These are phyloP conservation scores for Alternaria ventricosa DNA, from an alignment of 2,329 filamentous ascomycete species.

Conservation along the genomic window DNA sequence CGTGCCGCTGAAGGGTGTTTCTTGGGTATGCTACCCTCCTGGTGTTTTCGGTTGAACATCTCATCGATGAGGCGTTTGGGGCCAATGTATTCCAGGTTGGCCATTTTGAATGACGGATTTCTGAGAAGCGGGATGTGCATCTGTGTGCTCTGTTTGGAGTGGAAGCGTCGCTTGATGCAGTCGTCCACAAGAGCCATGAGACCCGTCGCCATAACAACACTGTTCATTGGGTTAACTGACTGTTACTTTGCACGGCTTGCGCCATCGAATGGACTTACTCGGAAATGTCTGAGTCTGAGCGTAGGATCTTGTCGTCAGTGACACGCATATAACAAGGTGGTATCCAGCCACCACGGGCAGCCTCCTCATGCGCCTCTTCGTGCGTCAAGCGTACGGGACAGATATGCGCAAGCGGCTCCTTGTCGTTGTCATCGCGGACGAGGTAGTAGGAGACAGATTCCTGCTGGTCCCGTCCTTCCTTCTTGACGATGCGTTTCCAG, in stretches of 20 bases:
- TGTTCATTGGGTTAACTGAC: slow-evolving; percentile 49
- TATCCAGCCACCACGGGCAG: slow-evolving; percentile 83
- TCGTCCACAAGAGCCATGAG: slow-evolving; percentile 89
- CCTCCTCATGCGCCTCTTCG: slow-evolving; percentile 73
- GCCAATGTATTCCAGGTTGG: slow-evolving; percentile 66
- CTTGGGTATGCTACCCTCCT: slow-evolving; percentile 24
- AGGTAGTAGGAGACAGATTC: slow-evolving; percentile 80
- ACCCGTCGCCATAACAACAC: slow-evolving; percentile 88
- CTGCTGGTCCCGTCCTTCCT: slow-evolving; percentile 62
- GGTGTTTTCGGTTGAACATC: slow-evolving; percentile 62
- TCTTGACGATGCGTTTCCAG: slow-evolving; percentile 78
- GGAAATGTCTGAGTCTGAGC: slow-evolving; percentile 77
- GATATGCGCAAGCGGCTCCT: slow-evolving; percentile 77
- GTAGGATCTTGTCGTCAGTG: slow-evolving; percentile 73
- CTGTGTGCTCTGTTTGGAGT: slow-evolving; percentile 59
- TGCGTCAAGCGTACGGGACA: slow-evolving; percentile 78
- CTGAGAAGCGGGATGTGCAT: slow-evolving; percentile 60
- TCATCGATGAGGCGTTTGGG: slow-evolving; percentile 69
- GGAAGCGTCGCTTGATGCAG: slow-evolving; percentile 82
- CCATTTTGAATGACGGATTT: slow-evolving; percentile 58
- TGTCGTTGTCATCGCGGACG: slow-evolving; percentile 68
- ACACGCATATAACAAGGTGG: slow-evolving; percentile 92
- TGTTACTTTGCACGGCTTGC: slow-evolving; percentile 5
- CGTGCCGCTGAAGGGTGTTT: slow-evolving; percentile 38
- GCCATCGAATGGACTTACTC: slow-evolving; percentile 68